A percentile compares a stretch with the other conserved stretches of the same genome.
Conservation (phyloP, 1,139 yeast species). For the Suhomyces chickasaworum region DNA sequence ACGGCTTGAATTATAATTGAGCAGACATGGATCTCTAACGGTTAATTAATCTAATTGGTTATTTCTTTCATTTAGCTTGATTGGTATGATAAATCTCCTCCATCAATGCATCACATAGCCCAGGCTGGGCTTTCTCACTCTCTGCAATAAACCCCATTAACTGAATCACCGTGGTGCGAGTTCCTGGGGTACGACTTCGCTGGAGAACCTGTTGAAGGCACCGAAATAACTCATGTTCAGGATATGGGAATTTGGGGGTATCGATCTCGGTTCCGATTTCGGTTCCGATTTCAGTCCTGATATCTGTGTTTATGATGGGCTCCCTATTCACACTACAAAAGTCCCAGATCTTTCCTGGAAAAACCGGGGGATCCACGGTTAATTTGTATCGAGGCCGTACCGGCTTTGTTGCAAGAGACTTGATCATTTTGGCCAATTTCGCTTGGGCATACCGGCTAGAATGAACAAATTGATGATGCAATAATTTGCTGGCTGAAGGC, state of each 20-base stretch:
- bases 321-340: conserved; percentile 2
- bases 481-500: conserved; percentile 47
- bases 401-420: conserved; percentile 4
- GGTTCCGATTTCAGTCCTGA: no score
- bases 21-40: neutral
- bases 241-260: neutral
- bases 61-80: neutral
- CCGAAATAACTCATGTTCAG: conserved; percentile 28
- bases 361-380: neutral
- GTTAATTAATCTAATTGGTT: neutral
- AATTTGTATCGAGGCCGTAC: conserved; percentile 15
- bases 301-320: neutral
- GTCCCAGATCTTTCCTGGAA: conserved; percentile 6
- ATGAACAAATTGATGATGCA: conserved; percentile 50
- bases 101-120: conserved; percentile 62
- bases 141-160: conserved; percentile 39
- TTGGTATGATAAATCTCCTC: conserved; percentile 43
- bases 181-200: conserved; percentile 51
- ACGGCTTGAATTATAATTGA: neutral
- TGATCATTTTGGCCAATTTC: conserved; percentile 14
- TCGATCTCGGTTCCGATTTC: neutral
- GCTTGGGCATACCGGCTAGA: conserved; percentile 13
- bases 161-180: conserved; percentile 45
- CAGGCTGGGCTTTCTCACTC: conserved; percentile 60
- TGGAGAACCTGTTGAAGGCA: conserved; percentile 46